phyloP scores from a whole-genome alignment of 2,329 filamentous ascomycete genomes.

The Microsporum canis region DNA sequence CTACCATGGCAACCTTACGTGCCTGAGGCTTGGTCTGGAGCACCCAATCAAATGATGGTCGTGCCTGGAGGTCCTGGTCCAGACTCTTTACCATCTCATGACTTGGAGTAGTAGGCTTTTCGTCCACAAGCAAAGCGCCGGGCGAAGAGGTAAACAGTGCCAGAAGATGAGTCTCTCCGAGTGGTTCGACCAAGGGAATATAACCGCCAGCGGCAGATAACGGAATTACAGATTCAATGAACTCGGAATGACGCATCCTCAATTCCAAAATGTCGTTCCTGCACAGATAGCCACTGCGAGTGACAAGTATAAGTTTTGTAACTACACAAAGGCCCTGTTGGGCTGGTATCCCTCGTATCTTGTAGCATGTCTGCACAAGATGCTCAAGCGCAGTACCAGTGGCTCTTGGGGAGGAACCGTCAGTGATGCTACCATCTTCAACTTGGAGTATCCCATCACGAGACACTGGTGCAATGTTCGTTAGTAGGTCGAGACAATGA shows the following conservation, averaged over 20 bases:
- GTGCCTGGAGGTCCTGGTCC: neutral
- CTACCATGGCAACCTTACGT: neutral
- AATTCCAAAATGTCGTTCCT: neutral
- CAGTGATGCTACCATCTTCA: too few relatives aligned
- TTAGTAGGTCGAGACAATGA: too few relatives aligned
- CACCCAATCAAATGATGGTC: conserved; percentile 2
- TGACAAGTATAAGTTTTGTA: neutral
- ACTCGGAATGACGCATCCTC: neutral
- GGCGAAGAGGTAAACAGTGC: neutral
- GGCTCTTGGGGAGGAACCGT: neutral
- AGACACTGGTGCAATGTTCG: too few relatives aligned
- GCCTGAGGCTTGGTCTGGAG: neutral
- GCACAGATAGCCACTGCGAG: neutral
- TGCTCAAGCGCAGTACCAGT: neutral
- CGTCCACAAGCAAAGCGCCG: neutral
- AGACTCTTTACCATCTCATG: neutral
- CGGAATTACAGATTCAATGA: neutral
- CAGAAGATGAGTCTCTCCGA: neutral
- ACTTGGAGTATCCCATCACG: too few relatives aligned
- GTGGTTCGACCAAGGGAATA: neutral
- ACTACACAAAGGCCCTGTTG: neutral
- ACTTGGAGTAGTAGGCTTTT: too few relatives aligned
- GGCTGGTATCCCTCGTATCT: neutral
- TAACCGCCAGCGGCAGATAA: neutral
- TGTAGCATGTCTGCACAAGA: neutral